Percentiles rank a stretch among this genome's conserved stretches.
Evolutionary conservation across 2,329 filamentous ascomycete genomes (phyloP).

Genomic region (Aspergillus eucalypticola): DNA sequence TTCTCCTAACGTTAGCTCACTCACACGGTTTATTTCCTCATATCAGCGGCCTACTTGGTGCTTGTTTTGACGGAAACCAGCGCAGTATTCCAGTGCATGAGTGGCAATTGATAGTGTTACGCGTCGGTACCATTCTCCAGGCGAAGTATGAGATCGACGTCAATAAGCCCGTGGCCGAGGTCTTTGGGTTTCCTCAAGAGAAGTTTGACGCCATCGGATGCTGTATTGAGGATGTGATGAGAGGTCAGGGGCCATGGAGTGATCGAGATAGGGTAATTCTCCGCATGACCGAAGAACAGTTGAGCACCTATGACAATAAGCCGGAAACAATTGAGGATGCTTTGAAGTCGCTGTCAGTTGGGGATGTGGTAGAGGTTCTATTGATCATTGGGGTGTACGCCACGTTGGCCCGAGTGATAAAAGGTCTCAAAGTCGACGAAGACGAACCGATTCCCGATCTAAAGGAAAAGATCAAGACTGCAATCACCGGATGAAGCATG

Average conservation of each 20-base stretch:
- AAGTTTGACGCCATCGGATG: constrained; percentile 12
- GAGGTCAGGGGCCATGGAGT: background rate
- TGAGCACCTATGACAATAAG: constrained; percentile 10
- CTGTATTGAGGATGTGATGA: background rate
- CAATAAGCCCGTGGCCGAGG: constrained; percentile 10
- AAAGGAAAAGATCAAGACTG: constrained; percentile 9
- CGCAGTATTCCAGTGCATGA: constrained; percentile 11
- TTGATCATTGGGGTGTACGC: constrained; percentile 15
- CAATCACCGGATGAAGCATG: background rate
- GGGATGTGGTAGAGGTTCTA: constrained; percentile 13
- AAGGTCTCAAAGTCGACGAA: constrained; percentile 12
- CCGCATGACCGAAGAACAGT: constrained; percentile 13
- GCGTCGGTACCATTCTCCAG: constrained; percentile 3
- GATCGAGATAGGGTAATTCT: constrained; percentile 9
- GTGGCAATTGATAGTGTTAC: constrained; percentile 17
- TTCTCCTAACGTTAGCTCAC: constrained; percentile 6
- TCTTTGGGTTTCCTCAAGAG: constrained; percentile 7
- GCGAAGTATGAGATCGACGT: constrained; percentile 14
- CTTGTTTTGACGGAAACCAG: constrained; percentile 13
- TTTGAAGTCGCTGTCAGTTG: constrained; percentile 1
- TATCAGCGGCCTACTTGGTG: constrained; percentile 8
- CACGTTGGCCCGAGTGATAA: constrained; percentile 12
- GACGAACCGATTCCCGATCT: constrained; percentile 10
- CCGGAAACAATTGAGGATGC: constrained; percentile 6
- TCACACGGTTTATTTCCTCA: constrained; percentile 12